phyloP scores from a whole-genome alignment of 169 alveolate species.

The Eimeria tenella region DNA sequence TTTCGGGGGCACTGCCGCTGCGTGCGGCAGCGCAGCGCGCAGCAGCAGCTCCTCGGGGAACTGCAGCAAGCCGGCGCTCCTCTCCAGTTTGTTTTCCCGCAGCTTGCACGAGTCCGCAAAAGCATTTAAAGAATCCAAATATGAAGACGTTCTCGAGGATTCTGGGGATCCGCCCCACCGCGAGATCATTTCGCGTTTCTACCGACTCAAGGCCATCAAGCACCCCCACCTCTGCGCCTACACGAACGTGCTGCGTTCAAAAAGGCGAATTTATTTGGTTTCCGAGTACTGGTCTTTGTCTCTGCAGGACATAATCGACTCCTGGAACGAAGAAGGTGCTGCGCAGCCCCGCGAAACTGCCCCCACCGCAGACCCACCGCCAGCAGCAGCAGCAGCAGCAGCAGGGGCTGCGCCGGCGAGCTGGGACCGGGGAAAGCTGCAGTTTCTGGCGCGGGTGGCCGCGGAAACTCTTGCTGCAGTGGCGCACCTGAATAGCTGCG shows the following conservation, averaged over 20 bases:
- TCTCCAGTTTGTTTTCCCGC: neutral
- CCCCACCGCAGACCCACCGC: neutral
- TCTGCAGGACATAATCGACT: slow-evolving; percentile 52
- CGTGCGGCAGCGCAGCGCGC: neutral
- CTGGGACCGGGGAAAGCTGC: slow-evolving; percentile 14
- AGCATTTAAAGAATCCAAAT: neutral
- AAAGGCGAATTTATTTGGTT: slow-evolving; percentile 43
- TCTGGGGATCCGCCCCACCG: slow-evolving; percentile 55
- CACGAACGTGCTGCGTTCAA: slow-evolving; percentile 64
- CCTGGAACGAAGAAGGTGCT: neutral
- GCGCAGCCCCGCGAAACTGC: neutral
- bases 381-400: neutral
- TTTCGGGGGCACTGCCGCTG: neutral
- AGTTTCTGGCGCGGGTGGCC: slow-evolving; percentile 12
- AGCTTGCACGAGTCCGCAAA: too few species aligned
- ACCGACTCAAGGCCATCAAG: slow-evolving; percentile 60
- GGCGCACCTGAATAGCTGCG: slow-evolving; percentile 39
- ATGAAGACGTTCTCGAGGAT: neutral
- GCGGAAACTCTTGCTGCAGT: slow-evolving; percentile 63
- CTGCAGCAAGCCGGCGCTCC: neutral
- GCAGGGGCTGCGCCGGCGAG: neutral
- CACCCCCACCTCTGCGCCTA: slow-evolving; percentile 77
- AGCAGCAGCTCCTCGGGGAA: neutral
- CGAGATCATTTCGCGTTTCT: slow-evolving; percentile 67
- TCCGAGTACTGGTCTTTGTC: slow-evolving; percentile 77